Base-by-base conservation (phyloP, 345 rosid species). In the Nasturtium officinale region DNA sequence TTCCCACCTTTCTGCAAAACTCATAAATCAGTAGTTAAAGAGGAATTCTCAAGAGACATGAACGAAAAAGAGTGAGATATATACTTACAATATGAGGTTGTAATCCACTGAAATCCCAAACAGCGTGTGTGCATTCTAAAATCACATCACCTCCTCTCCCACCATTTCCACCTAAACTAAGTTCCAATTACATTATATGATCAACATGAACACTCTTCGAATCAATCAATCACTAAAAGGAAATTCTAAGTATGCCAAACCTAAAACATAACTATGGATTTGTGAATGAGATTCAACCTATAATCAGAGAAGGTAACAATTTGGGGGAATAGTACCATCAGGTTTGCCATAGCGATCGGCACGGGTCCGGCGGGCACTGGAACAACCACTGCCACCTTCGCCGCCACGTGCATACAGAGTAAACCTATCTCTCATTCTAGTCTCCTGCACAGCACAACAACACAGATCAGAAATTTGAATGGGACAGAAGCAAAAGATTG, bases 61-160 rank as follows among this genome's bases (percentile, higher is more conserved):
- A 25, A 30, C 18, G 4, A 16, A 13, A 13, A 15, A 17, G 1
- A 64, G 63, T 46, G 30, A 11, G 3, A 9, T 2, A 20, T 48
- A 56, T 1, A 83, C 96, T 75, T 81, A 94, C 98, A 48, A 84
- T 76, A 57, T 91, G 98, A 85, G 87, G 87, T 65, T 87, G 95
- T 80, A 94, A 78, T 42, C 92, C 82, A n/a, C 91, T 82, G 70
- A 94, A 89, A 81, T 94, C 97, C 98, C 97, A 91, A 71, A 94
- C 82, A 29, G 90, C 65, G 26, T 85, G 84, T 7, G 96, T 87
- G 77, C 98, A 88, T 78, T 94, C 90, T 25, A 94, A 65, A 25
- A 91, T 87, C 83, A 94, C 97, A 82, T 94, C 91, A 40, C 98
- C 98, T 52, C 97, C 98, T 82, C 87, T 87, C 61, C 98, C 98